Conservation (phyloP, 2,329 filamentous ascomycete species). For the Aureobasidium sp. region DNA sequence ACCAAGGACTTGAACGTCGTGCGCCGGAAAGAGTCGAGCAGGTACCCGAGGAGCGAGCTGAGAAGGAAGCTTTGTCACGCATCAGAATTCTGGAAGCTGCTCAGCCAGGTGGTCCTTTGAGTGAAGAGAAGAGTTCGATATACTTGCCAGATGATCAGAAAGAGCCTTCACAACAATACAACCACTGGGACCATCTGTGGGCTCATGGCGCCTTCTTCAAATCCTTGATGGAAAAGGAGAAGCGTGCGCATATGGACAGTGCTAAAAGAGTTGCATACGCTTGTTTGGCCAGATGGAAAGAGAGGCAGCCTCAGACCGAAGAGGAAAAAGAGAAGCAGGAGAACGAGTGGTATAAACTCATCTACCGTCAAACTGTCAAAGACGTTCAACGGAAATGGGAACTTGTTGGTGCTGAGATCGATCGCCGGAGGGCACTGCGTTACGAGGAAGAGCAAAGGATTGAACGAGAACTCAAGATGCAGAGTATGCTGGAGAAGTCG, state of each 20-base stretch:
- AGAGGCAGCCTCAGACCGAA: constrained; percentile 64
- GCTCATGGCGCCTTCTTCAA: constrained; percentile 75
- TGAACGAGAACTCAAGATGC: constrained; percentile 56
- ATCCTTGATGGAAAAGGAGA: constrained; percentile 71
- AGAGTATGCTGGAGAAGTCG: constrained; percentile 65
- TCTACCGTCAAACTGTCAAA: constrained; percentile 65
- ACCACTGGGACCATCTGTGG: constrained; percentile 78
- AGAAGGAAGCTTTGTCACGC: constrained; percentile 63
- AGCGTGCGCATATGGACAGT: constrained; percentile 64
- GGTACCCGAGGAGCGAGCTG: constrained; percentile 33
- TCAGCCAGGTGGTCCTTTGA: constrained; percentile 68
- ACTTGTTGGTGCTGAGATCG: constrained; percentile 51
- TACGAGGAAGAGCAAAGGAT: constrained; percentile 57
- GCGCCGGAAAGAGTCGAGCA: constrained; percentile 52
- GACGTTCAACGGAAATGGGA: constrained; percentile 58
- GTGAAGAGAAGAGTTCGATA: constrained; percentile 60
- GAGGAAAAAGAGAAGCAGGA: constrained; percentile 81
- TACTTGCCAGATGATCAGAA: constrained; percentile 62
- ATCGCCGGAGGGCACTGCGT: constrained; percentile 47
- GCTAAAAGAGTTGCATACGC: constrained; percentile 77
- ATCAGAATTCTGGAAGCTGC: constrained; percentile 64
- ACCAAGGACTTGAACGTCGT: constrained; percentile 33
- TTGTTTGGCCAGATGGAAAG: constrained; percentile 67
- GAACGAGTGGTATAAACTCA: constrained; percentile 54
- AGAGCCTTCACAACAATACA: constrained; percentile 72